These are phyloP conservation scores for Suillus sp. DNA, from an alignment of 768 basidiomycete genomes.

Conservation along the genomic window DNA sequence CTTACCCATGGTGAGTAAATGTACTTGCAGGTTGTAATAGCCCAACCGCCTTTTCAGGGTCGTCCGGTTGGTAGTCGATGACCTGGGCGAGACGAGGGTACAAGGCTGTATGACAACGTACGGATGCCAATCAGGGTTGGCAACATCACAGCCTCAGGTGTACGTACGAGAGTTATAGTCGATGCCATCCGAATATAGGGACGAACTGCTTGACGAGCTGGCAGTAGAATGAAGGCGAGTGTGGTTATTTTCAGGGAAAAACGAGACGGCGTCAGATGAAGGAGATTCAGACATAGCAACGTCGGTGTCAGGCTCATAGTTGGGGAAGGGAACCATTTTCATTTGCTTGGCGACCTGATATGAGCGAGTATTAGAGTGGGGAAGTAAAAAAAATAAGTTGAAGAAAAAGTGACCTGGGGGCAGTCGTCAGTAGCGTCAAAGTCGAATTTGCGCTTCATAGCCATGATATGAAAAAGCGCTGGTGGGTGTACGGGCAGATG, in stretches of 20 bases:
- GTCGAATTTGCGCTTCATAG: conserved; percentile 77
- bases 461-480: conserved; percentile 43
- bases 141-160: conserved; percentile 1
- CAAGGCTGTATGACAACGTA: conserved; percentile 32
- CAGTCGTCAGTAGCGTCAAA: conserved; percentile 55
- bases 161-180: conserved; percentile 51
- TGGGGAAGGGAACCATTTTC: conserved; percentile 76
- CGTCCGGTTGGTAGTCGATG: conserved; percentile 49
- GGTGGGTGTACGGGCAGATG: conserved; percentile 15
- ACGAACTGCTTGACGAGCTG: conserved; percentile 55
- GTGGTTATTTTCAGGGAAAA: conserved; percentile 54
- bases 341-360: conserved; percentile 64
- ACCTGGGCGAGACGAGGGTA: conserved; percentile 68
- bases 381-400: conserved; percentile 22
- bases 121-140: not conserved
- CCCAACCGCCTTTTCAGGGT: conserved; percentile 53
- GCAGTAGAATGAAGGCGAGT: conserved; percentile 65
- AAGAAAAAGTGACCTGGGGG: conserved; percentile 42
- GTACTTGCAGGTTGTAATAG: conserved; percentile 65
- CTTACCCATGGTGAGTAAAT: conserved; percentile 76
- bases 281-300: conserved; percentile 65
- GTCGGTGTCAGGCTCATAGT: conserved; percentile 62
- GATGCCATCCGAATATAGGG: conserved; percentile 50
- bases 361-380: conserved; percentile 21
- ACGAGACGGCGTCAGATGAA: conserved; percentile 59